Evolutionary conservation across 2,329 filamentous ascomycete species (phyloP), one percentile per base, ranked within the genome.

Genomic region (Calonectria multiphialidica): DNA sequence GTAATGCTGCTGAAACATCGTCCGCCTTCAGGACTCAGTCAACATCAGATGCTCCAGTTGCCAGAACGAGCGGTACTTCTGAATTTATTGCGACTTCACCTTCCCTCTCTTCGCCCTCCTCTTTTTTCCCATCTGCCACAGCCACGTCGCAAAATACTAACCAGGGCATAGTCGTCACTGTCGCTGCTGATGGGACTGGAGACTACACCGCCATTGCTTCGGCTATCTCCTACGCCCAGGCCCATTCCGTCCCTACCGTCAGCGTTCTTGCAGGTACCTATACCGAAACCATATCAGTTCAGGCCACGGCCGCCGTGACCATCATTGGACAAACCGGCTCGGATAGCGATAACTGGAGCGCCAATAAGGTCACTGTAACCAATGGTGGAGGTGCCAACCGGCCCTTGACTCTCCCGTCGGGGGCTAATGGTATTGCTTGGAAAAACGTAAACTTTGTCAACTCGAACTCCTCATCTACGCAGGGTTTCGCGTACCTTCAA

Each of bases 181-280:
- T 88, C 62, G 85, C 86, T 18, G 70, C 81, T 1, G 85, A 87
- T 73, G 84, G 84, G 35, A 83, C 81, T 25, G 86, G 83, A 23
- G 84, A 87, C 59, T 88, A 84, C 68, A 86, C 85, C 18, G 84
- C 82, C 13, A 87, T 88, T 75, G 83, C 82, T 62, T 80, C 84
- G 18, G 86, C 86, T 33, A 81, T 88, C 21, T 78, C 82, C 4
- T 85, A 84, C 35, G 87, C 87, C 1, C 76, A 78, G 37, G 72
- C 75, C 82, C 82, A 82, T 63, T 82, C 78, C 1, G 80, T 85
- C 25, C 81, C 86, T 1, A 87, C 86, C 0, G 85, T 88, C 1
- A 82, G 83, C 15, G 81, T 88, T 21, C 81, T 84, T 6, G 81
- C 85, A 1, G 87, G 86, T 16, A 87, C 84, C 0, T 88, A 88